Conservation (phyloP, 345 rosid genomes). For the Moringa oleifera region DNA sequence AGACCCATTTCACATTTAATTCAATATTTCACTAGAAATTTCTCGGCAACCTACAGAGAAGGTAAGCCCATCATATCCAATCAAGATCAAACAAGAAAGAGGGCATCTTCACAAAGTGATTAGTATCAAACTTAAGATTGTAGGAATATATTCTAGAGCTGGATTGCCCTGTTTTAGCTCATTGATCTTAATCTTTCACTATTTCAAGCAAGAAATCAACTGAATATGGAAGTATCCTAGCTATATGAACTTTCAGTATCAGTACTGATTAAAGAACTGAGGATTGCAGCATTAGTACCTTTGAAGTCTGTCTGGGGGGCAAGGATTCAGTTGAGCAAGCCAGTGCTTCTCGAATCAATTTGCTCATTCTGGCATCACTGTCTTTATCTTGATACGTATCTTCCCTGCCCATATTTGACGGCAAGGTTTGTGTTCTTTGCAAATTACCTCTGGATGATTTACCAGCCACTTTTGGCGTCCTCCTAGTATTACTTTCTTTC, state of each 20-base stretch:
- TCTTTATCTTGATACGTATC: conserved; percentile 34
- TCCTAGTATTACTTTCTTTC: conserved; percentile 11
- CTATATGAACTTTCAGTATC: neutral
- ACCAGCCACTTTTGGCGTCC: neutral
- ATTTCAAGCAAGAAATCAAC: neutral
- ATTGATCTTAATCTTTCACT: neutral
- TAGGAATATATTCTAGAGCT: too few species aligned
- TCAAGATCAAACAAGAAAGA: too few species aligned
- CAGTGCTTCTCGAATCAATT: conserved; percentile 53
- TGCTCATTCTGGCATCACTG: conserved; percentile 48
- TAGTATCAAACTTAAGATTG: too few species aligned
- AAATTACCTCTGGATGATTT: conserved; percentile 11
- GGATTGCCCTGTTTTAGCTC: too few species aligned
- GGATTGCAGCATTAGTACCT: conserved; percentile 24
- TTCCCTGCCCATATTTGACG: conserved; percentile 25
- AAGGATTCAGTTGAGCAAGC: conserved; percentile 20
- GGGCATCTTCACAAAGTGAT: too few species aligned
- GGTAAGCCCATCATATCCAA: too few species aligned
- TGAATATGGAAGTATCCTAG: neutral
- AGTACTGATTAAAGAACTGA: neutral
- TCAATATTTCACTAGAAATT: too few species aligned
- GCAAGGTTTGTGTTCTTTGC: conserved; percentile 47
- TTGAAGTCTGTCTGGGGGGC: conserved; percentile 18
- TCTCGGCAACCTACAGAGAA: too few species aligned
- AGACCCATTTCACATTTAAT: too few species aligned